Evolutionary conservation across 306 rosid genomes (phyloP).

Genomic region (Trifolium repens): DNA sequence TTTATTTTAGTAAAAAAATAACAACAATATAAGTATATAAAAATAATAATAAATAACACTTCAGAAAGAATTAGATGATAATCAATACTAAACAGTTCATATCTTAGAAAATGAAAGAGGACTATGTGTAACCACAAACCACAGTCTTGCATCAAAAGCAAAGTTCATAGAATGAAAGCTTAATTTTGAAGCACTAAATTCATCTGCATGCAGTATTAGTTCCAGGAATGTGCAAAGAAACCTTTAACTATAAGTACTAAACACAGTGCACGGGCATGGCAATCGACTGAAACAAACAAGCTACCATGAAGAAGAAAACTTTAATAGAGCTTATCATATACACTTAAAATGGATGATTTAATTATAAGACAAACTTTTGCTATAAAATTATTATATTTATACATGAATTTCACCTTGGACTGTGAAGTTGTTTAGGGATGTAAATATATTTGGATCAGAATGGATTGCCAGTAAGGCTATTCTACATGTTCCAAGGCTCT

Average conservation of each 20-base stretch:
- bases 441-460: slow-evolving; percentile 17
- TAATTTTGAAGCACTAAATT: background rate
- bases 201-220: background rate
- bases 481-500: slow-evolving; percentile 43
- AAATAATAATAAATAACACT: too few relatives aligned
- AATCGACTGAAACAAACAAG: background rate
- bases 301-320: background rate
- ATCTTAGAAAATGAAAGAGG: background rate
- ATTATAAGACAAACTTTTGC: background rate
- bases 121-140: background rate
- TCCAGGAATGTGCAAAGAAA: too few relatives aligned
- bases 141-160: background rate
- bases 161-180: background rate
- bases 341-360: background rate
- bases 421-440: slow-evolving; percentile 7
- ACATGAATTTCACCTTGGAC: slow-evolving; percentile 27
- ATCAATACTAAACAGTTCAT: too few relatives aligned
- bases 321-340: background rate
- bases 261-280: background rate
- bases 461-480: slow-evolving; percentile 34
- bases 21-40: too few relatives aligned
- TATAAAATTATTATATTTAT: slow-evolving; percentile 14
- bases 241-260: background rate
- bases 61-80: too few relatives aligned
- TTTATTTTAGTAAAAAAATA: too few relatives aligned